Percentiles rank a stretch among this genome's conserved stretches.
Evolutionary conservation across 352 stramenopile species (phyloP).

Genomic region (Phytophthora tubulina): DNA sequence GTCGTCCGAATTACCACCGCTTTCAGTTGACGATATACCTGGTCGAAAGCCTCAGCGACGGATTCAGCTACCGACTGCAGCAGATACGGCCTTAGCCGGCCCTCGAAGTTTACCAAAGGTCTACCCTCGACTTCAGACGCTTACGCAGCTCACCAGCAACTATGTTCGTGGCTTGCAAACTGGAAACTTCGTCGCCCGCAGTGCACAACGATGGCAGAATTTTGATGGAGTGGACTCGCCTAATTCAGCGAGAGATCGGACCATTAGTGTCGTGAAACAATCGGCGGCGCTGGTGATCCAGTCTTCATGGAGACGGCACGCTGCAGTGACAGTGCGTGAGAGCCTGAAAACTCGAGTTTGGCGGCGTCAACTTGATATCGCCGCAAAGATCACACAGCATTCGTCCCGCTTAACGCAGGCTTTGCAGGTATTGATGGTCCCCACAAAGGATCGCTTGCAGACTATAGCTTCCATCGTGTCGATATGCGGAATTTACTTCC

Average conservation of each 20-base stretch:
- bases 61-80: background rate
- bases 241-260: conserved; percentile 31
- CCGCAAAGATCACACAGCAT: conserved; percentile 49
- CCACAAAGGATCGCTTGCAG: background rate
- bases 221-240: conserved; percentile 45
- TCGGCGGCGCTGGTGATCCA: conserved; percentile 65
- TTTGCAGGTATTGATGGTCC: background rate
- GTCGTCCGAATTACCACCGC: conserved; percentile 22
- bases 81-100: background rate
- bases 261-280: conserved; percentile 35
- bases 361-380: conserved; percentile 53
- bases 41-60: conserved; percentile 18
- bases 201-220: conserved; percentile 47
- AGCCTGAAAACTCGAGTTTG: conserved; percentile 40
- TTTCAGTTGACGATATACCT: conserved; percentile 9
- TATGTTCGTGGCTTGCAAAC: conserved; percentile 51
- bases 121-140: conserved; percentile 56
- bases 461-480: conserved; percentile 12
- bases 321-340: conserved; percentile 38
- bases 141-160: conserved; percentile 50
- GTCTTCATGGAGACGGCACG: conserved; percentile 50
- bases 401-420: conserved; percentile 21
- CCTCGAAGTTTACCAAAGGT: conserved; percentile 29
- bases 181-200: conserved; percentile 59
- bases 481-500: conserved; percentile 35